These are phyloP conservation scores for Oryza coarctata DNA, from an alignment of 176 grass and related monocot genomes.

Conservation along the genomic window DNA sequence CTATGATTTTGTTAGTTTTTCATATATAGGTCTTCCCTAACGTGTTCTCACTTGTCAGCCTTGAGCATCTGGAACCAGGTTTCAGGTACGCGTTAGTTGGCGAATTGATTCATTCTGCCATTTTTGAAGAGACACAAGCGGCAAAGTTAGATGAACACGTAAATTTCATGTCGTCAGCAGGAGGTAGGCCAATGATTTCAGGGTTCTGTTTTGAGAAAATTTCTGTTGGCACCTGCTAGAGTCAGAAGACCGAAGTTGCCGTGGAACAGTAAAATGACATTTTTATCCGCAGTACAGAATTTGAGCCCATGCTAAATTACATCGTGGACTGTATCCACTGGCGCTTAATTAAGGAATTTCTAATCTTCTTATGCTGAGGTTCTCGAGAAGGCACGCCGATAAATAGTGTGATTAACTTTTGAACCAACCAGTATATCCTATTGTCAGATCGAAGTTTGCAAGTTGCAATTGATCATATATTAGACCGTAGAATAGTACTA, in stretches of 20 bases:
- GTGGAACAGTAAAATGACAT: neutral
- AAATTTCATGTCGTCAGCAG: neutral
- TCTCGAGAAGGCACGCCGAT: neutral
- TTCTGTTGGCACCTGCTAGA: neutral
- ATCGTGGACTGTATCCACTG: neutral
- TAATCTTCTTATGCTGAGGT: neutral
- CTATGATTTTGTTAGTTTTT: too few species aligned
- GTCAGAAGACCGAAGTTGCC: neutral
- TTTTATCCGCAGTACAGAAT: neutral
- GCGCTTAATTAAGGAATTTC: neutral
- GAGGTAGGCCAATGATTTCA: neutral
- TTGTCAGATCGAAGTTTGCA: neutral
- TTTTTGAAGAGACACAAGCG: constrained; percentile 5
- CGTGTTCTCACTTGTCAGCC: neutral
- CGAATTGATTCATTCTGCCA: neutral
- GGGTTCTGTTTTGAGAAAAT: neutral
- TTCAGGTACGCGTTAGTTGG: neutral
- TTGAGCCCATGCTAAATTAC: neutral
- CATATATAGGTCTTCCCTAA: neutral
- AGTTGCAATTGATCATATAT: neutral
- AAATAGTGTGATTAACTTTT: neutral
- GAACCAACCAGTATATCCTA: neutral
- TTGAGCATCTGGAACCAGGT: neutral
- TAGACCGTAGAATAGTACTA: neutral
- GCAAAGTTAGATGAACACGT: constrained; percentile 35